These are phyloP conservation scores for Daldinia eschscholtzii DNA, from an alignment of 2,329 filamentous ascomycete genomes.

Conservation along the genomic window DNA sequence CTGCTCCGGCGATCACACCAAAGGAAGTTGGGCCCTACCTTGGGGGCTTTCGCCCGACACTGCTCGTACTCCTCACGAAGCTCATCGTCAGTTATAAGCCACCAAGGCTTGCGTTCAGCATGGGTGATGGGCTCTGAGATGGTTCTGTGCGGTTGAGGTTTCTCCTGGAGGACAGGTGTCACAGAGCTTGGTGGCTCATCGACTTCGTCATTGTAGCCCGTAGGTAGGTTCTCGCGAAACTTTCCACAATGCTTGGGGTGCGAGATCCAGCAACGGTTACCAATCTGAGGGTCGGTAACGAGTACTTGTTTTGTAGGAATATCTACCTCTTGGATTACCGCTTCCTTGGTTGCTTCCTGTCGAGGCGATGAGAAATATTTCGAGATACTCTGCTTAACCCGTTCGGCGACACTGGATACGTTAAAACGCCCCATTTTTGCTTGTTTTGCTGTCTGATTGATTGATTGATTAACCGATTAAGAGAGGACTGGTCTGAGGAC, in stretches of 20 bases:
- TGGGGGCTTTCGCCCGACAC: conserved; percentile 2
- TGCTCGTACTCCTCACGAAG: background rate
- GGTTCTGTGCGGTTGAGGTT: background rate
- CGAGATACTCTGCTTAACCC: conserved; percentile 1
- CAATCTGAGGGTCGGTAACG: background rate
- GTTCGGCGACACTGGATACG: background rate
- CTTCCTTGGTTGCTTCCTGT: background rate
- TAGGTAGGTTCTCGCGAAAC: background rate
- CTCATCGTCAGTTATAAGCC: background rate
- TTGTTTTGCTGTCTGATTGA: background rate
- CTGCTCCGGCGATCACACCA: conserved; percentile 19
- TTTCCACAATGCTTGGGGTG: background rate
- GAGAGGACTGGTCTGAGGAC: background rate
- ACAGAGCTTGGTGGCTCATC: background rate
- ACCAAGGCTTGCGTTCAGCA: conserved; percentile 5
- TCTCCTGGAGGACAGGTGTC: background rate
- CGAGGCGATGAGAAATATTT: background rate
- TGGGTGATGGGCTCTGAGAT: background rate
- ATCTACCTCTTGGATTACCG: background rate
- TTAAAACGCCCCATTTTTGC: background rate
- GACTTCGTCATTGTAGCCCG: background rate
- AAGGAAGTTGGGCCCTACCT: conserved; percentile 7
- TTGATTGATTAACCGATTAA: conserved; percentile 1
- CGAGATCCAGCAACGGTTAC: background rate
- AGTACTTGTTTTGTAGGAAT: background rate